Conservation (phyloP, 2,329 filamentous ascomycete species). For the Aspergillus fijiensis region DNA sequence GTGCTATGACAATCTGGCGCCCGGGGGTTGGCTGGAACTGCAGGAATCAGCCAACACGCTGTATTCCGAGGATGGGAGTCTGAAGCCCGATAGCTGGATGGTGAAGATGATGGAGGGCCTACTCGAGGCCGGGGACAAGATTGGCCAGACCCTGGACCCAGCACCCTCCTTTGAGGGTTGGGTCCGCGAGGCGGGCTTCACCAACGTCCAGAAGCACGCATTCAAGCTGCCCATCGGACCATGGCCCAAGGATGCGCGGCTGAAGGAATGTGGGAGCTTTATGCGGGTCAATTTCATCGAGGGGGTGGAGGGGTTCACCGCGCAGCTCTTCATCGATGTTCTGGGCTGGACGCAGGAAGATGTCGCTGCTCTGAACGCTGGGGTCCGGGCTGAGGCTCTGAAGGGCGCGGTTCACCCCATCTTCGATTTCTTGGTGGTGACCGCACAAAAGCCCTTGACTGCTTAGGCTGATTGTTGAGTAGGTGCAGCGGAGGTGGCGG, state of each 20-base stretch:
- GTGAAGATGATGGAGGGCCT: conserved; percentile 18
- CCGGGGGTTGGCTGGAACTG: conserved; percentile 19
- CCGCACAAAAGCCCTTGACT: conserved; percentile 12
- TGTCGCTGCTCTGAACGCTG: conserved; percentile 13
- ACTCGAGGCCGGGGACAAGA: conserved; percentile 12
- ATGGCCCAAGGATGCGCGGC: conserved; percentile 16
- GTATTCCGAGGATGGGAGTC: conserved; percentile 17
- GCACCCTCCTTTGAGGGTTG: conserved; percentile 14
- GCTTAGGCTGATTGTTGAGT: no score
- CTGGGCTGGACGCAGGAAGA: conserved; percentile 16
- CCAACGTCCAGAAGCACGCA: conserved; percentile 4
- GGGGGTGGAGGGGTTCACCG: conserved; percentile 20
- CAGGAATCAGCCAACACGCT: conserved; percentile 15
- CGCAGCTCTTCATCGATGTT: conserved; percentile 15
- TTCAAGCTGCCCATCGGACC: conserved; percentile 15
- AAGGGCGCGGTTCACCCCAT: conserved; percentile 15
- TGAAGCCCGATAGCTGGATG: conserved; percentile 11
- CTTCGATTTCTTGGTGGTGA: conserved; percentile 17
- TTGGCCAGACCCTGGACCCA: conserved; percentile 19
- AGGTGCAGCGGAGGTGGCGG: neutral
- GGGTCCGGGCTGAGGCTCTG: conserved; percentile 14
- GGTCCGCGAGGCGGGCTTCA: conserved; percentile 16
- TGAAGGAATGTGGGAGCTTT: conserved; percentile 19
- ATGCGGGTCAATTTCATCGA: conserved; percentile 18
- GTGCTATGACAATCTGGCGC: conserved; percentile 15